Conservation (phyloP, 805 yeast species). For the Grigorovia jiainica region DNA sequence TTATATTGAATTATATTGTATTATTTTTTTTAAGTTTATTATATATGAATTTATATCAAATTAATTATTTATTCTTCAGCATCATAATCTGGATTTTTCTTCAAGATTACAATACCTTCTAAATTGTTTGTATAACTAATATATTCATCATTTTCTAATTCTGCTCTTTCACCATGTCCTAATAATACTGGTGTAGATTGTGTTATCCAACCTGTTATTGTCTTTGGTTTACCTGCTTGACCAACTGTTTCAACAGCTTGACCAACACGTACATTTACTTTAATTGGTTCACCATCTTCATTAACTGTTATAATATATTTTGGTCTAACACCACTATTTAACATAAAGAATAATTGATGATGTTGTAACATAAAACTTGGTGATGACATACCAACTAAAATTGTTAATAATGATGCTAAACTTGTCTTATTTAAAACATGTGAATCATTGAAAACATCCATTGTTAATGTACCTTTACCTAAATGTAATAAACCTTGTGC, state of each 20-base stretch:
- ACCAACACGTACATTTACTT: constrained; percentile 95
- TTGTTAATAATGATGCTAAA: constrained; percentile 80
- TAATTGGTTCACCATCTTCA: constrained; percentile 80
- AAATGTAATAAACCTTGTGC: constrained; percentile 92
- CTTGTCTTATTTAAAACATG: constrained; percentile 81
- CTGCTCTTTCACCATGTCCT: constrained; percentile 94
- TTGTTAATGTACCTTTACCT: constrained; percentile 90
- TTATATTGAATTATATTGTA: background rate
- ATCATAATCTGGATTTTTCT: constrained; percentile 79
- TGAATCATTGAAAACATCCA: constrained; percentile 86
- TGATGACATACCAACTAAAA: constrained; percentile 72
- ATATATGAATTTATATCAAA: background rate
- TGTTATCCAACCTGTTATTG: constrained; percentile 99
- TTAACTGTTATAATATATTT: constrained; percentile 89
- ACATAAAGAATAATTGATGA: constrained; percentile 75
- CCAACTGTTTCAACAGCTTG: constrained; percentile 99
- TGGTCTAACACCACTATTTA: constrained; percentile 85
- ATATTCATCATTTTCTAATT: constrained; percentile 83
- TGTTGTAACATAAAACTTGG: constrained; percentile 78
- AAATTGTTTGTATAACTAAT: constrained; percentile 68
- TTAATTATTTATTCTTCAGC: constrained; percentile 37
- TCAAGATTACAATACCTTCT: constrained; percentile 89
- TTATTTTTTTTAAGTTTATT: background rate
- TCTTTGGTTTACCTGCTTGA: constrained; percentile 98
- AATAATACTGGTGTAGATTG: constrained; percentile 94